Conservation (phyloP, 352 stramenopile genomes). For the Pythium periplocum region DNA sequence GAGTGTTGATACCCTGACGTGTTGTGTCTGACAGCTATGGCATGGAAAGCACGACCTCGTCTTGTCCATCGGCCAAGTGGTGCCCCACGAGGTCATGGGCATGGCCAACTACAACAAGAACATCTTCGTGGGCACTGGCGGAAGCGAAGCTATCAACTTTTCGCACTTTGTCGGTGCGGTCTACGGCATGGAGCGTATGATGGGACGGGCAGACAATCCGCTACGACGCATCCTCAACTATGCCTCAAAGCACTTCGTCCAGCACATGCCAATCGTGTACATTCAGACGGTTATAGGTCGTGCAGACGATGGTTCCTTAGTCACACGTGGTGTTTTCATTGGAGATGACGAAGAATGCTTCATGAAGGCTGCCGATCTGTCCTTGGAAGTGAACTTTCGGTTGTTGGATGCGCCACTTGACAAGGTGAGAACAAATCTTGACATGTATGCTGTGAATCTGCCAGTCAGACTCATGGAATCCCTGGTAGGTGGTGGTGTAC, state of each 20-base stretch:
- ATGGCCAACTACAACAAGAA: conserved; percentile 99
- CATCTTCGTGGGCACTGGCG: conserved; percentile 94
- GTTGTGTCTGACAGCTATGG: conserved; percentile 58
- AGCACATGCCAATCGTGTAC: conserved; percentile 91
- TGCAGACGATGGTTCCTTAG: conserved; percentile 32
- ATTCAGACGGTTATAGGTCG: conserved; percentile 94
- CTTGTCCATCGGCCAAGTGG: conserved; percentile 95
- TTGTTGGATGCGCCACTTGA: conserved; percentile 87
- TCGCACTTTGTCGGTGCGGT: conserved; percentile 97
- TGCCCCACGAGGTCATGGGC: conserved; percentile 96
- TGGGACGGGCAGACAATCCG: conserved; percentile 95
- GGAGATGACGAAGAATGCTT: conserved; percentile 96
- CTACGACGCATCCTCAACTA: conserved; percentile 95
- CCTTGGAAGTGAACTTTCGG: conserved; percentile 95
- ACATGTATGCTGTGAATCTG: too few relatives aligned
- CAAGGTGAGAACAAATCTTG: conserved; percentile 39
- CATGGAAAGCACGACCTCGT: conserved; percentile 91
- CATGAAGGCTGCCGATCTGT: conserved; percentile 91
- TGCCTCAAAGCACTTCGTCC: conserved; percentile 89
- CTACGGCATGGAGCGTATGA: conserved; percentile 98
- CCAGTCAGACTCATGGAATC: too few relatives aligned
- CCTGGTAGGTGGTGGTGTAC: conserved; percentile 88
- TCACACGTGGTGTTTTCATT: conserved; percentile 93
- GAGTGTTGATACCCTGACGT: background rate
- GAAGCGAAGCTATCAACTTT: conserved; percentile 95